phyloP scores from a whole-genome alignment of 345 rosid genomes.

The Gossypium longicalyx region DNA sequence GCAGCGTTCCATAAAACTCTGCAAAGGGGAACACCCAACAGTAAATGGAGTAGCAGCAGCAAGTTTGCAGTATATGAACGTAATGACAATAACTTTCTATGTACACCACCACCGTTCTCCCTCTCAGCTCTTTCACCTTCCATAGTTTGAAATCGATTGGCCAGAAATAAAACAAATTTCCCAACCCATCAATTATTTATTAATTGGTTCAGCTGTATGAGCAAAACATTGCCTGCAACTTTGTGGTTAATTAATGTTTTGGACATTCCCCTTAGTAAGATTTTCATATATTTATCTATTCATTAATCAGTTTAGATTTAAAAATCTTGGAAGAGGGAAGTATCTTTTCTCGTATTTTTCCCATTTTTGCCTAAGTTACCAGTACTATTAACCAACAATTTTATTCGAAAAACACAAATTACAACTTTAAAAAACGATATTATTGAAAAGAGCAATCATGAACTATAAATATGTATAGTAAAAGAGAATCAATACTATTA shows the following conservation, averaged over 20 bases:
- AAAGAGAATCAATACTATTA: too few relatives aligned
- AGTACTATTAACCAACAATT: too few relatives aligned
- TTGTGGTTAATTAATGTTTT: neutral
- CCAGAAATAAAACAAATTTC: too few relatives aligned
- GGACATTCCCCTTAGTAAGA: neutral
- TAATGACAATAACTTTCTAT: neutral
- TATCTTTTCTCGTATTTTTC: too few relatives aligned
- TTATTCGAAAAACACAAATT: too few relatives aligned
- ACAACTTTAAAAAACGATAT: too few relatives aligned
- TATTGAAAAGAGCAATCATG: too few relatives aligned
- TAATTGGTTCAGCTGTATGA: neutral
- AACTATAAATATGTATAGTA: too few relatives aligned
- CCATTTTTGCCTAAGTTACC: neutral
- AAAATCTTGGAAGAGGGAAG: neutral
- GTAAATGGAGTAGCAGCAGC: neutral
- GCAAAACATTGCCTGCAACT: neutral
- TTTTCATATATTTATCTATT: neutral
- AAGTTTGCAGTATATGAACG: neutral
- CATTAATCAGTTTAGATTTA: neutral
- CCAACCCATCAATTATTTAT: too few relatives aligned
- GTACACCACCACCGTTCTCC: neutral
- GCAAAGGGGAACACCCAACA: neutral
- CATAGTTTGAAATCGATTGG: neutral
- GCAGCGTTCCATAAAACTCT: conserved; percentile 14
- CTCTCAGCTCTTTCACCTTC: neutral